A percentile compares a stretch with the other conserved stretches of the same genome.
These are phyloP conservation scores for Rossbeevera mucosa DNA, from an alignment of 768 basidiomycete species.

Conservation along the genomic window DNA sequence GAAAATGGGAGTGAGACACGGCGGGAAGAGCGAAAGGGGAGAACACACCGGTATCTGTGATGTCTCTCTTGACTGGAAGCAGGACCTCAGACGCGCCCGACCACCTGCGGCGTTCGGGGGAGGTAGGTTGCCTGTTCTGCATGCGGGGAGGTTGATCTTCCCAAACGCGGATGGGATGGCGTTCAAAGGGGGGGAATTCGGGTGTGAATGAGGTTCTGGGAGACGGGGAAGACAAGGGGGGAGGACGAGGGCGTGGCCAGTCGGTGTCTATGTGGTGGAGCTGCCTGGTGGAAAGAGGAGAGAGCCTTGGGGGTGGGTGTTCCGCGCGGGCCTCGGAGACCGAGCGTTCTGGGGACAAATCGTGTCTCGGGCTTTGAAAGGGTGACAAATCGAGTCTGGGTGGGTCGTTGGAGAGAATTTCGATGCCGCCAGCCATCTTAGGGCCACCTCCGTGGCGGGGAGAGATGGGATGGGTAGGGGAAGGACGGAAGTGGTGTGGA, in stretches of 20 bases:
- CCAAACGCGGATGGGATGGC: conserved; percentile 27
- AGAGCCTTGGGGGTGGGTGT: conserved; percentile 10
- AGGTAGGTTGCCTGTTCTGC: background rate
- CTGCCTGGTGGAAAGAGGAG: conserved; percentile 4
- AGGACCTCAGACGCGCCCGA: background rate
- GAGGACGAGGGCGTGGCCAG: conserved; percentile 5
- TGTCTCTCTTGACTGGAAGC: background rate
- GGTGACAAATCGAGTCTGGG: conserved; percentile 11
- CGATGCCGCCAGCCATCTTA: conserved; percentile 28
- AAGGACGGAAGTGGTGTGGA: too few relatives aligned
- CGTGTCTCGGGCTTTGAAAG: conserved; percentile 14
- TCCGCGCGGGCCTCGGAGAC: conserved; percentile 11
- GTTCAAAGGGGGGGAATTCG: conserved; percentile 7
- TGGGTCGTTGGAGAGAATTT: conserved; percentile 17
- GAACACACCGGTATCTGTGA: conserved; percentile 9
- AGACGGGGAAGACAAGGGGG: background rate
- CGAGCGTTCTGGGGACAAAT: conserved; percentile 11
- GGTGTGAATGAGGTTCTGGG: background rate
- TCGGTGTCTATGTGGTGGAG: background rate
- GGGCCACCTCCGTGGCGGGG: conserved; percentile 20
- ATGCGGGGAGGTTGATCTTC: conserved; percentile 16
- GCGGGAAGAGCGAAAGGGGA: background rate
- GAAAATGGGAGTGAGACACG: conserved; percentile 6
- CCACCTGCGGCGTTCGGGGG: background rate
- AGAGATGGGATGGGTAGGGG: conserved; percentile 14